Percentiles rank a stretch among this genome's conserved stretches.
These are phyloP conservation scores for Mucor piriformis DNA, from an alignment of 371 early-diverging fungal species.

Conservation along the genomic window DNA sequence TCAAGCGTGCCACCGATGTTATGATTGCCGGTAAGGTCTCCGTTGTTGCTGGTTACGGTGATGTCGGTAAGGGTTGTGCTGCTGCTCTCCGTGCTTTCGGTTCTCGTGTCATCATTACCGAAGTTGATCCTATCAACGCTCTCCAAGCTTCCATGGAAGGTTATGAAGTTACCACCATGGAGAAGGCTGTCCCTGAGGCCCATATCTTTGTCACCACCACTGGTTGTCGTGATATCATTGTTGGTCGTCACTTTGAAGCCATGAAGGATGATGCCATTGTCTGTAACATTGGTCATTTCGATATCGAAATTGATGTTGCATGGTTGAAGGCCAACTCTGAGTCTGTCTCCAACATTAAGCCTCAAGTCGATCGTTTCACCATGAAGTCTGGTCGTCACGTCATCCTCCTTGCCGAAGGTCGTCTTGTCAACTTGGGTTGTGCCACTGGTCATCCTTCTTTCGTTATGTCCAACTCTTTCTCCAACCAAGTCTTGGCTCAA, in stretches of 20 bases:
- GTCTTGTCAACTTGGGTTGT: conserved; percentile 99
- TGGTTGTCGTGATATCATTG: conserved; percentile 98
- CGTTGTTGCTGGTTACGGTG: conserved; percentile 99
- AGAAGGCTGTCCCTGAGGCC: conserved; percentile 87
- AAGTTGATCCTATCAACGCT: conserved; percentile 99
- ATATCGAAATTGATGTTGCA: conserved; percentile 98
- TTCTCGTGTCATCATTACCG: conserved; percentile 96
- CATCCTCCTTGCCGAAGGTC: conserved; percentile 97
- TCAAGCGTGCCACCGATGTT: conserved; percentile 99
- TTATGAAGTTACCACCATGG: conserved; percentile 98
- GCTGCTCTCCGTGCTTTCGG: conserved; percentile 98
- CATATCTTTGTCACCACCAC: conserved; percentile 99
- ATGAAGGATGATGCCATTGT: conserved; percentile 99
- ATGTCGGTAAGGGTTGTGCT: conserved; percentile 99
- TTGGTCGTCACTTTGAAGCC: conserved; percentile 83
- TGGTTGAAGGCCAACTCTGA: conserved; percentile 97
- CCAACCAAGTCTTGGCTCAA: conserved; percentile 98
- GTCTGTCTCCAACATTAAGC: conserved; percentile 92
- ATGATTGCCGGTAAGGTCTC: conserved; percentile 99
- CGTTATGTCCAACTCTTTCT: conserved; percentile 99
- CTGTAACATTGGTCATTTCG: conserved; percentile 99
- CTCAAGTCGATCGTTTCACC: conserved; percentile 97
- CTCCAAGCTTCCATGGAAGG: conserved; percentile 99
- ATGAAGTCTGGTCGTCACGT: conserved; percentile 93
- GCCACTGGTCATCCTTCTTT: conserved; percentile 99